Percentiles rank a stretch among this genome's conserved stretches.
Evolutionary conservation across 1,284 basidiomycete species (phyloP).

Genomic region (Cryptococcus depauperatus): DNA sequence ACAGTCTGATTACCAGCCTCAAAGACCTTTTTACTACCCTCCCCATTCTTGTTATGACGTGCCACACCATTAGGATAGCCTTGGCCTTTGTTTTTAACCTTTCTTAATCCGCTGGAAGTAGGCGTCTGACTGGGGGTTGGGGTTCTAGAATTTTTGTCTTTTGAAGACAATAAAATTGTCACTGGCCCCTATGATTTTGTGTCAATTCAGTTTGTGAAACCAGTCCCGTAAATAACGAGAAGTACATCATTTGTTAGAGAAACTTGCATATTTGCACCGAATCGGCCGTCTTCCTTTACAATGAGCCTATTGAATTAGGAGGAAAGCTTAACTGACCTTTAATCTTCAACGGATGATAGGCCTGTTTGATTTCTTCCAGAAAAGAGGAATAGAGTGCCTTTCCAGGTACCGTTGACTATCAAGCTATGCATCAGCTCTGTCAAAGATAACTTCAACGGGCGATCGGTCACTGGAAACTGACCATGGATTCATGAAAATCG

Average conservation of each 20-base stretch:
- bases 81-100: too few species aligned
- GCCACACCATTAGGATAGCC: too few species aligned
- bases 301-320: background rate
- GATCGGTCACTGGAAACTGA: slow-evolving; percentile 41
- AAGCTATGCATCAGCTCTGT: background rate
- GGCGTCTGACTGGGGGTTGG: too few species aligned
- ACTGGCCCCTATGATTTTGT: slow-evolving; percentile 19
- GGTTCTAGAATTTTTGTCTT: too few species aligned
- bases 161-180: slow-evolving; percentile 23
- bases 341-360: slow-evolving; percentile 65
- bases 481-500: slow-evolving; percentile 87
- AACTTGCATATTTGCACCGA: slow-evolving; percentile 91
- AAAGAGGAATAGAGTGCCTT: slow-evolving; percentile 63
- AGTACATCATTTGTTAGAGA: slow-evolving; percentile 71
- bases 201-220: background rate
- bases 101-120: too few species aligned
- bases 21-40: too few species aligned
- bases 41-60: too few species aligned
- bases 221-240: slow-evolving; percentile 1
- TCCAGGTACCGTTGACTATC: slow-evolving; percentile 59
- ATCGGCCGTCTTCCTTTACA: slow-evolving; percentile 62
- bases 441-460: background rate
- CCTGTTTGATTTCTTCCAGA: slow-evolving; percentile 56
- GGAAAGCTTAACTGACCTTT: slow-evolving; percentile 52
- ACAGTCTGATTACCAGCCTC: too few species aligned